A percentile compares a stretch with the other conserved stretches of the same genome.
Evolutionary conservation across 75 land plant genomes (phyloP).

Genomic region (Pinus tabuliformis): DNA sequence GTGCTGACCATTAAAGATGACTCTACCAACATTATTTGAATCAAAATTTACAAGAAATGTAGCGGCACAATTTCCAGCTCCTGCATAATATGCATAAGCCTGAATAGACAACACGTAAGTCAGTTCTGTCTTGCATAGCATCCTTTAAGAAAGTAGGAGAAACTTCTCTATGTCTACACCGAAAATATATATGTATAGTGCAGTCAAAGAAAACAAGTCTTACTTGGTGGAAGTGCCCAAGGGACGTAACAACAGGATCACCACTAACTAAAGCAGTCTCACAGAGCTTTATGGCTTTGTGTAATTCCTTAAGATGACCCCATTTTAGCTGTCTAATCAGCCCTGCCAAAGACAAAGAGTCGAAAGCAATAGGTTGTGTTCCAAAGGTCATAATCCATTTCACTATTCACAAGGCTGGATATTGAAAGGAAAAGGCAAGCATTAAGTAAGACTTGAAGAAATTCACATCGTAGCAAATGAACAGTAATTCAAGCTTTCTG

Average conservation of each 20-base stretch:
- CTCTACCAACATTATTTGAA: slow-evolving; percentile 23
- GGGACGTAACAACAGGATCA: slow-evolving; percentile 36
- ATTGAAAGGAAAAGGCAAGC: neutral
- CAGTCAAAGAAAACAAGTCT: too few species aligned
- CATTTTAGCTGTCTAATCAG: slow-evolving; percentile 54
- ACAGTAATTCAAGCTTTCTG: neutral
- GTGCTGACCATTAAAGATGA: slow-evolving; percentile 27
- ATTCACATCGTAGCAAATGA: neutral
- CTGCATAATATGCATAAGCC: slow-evolving; percentile 60
- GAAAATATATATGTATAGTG: too few species aligned
- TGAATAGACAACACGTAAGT: slow-evolving; percentile 7
- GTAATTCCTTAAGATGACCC: slow-evolving; percentile 45
- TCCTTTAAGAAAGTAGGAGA: neutral
- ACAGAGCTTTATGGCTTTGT: slow-evolving; percentile 58
- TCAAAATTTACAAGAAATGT: slow-evolving; percentile 80
- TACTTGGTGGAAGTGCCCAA: too few species aligned
- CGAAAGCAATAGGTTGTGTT: neutral
- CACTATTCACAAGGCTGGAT: neutral
- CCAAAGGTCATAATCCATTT: neutral
- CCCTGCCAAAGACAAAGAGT: slow-evolving; percentile 26
- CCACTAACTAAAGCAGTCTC: slow-evolving; percentile 54
- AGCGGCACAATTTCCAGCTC: slow-evolving; percentile 45
- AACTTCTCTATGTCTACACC: too few species aligned
- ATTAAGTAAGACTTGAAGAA: neutral
- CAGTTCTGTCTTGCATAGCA: neutral